Evolutionary conservation across 345 rosid species (phyloP).

Genomic region (Kandelia obovata): DNA sequence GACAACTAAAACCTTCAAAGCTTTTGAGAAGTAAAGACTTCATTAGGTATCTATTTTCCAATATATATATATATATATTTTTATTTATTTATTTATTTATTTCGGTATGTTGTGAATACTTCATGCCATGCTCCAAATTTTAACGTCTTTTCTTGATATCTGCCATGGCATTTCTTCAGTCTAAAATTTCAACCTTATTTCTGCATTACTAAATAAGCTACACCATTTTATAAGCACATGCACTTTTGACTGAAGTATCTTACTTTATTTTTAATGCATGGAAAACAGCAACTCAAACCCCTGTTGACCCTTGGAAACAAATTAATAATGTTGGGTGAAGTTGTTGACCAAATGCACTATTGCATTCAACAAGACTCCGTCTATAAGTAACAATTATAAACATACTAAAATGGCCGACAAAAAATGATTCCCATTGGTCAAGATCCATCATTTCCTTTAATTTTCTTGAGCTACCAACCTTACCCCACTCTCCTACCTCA

Average conservation of each 20-base stretch:
- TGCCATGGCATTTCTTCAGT: conserved; percentile 11
- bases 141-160: conserved; percentile 5
- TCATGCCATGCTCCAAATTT: not conserved
- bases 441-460: conserved; percentile 42
- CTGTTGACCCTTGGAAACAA: conserved; percentile 43
- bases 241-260: conserved; percentile 61
- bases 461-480: conserved; percentile 31
- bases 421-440: conserved; percentile 31
- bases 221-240: conserved; percentile 48
- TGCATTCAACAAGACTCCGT: conserved; percentile 13
- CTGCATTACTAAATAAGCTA: conserved; percentile 1
- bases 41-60: not conserved
- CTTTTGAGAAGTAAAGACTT: too few species aligned
- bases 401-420: conserved; percentile 26
- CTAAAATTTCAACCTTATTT: conserved; percentile 15
- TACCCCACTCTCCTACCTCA: conserved; percentile 37
- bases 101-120: not conserved
- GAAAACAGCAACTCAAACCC: conserved; percentile 39
- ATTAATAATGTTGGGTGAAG: conserved; percentile 27
- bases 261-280: conserved; percentile 57
- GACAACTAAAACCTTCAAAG: too few species aligned
- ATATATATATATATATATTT: not conserved
- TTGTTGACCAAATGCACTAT: conserved; percentile 51
- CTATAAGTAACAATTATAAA: conserved; percentile 18
- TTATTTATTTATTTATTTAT: not conserved